Base-by-base conservation (phyloP, 208 protist genomes). In the Leptomonas seymouri region DNA sequence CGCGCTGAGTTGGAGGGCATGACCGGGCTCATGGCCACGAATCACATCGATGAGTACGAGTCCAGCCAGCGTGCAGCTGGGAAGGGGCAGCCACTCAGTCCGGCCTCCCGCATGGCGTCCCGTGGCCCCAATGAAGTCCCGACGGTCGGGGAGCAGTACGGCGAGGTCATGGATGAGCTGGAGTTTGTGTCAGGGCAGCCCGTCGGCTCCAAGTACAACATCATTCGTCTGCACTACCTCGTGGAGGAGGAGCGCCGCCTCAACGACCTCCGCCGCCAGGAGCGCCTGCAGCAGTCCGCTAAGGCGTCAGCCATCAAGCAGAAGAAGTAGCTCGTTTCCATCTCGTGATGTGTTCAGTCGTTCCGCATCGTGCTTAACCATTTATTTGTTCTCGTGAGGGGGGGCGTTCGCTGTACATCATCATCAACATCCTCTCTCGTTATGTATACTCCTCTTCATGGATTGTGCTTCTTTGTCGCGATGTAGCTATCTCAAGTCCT, bases 141-240 rank as follows among this genome's bases (percentile, higher is more conserved):
- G n/a, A 85, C 81, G 14, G 68, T 86, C 12, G 64, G 54, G 21
- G 83, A 93, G 48, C 83, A 89, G 71, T 90, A 93, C 72, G 67
- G 64, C 7, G 81, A 86, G 44, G 72, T 93, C 20, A 85, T 93
- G 85, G 84, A 89, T 18, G 88, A 93, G 63, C 70, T 93, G 36
- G 71, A 74, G 59, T 91, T 84, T 55, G 85, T 90, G 44, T 67
- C 81, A 18, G 61, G 50, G 14, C 85, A 89, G 67, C 88, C 88
- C 28, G 83, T 93, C 30, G 85, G 85, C 62, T 93, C 85, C 54
- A 93, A 93, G 78, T 53, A 78, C 56, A 93, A 91, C 74, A 87
- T 93, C 62, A 90, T 89, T 30, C 82, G 81, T 15, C 69, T 93
- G 23, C 75, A 93, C 73, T 93, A 91, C 72, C 76, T 90, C 20